Conservation (phyloP, 305 asterid species). For the Solanum hybrid region DNA sequence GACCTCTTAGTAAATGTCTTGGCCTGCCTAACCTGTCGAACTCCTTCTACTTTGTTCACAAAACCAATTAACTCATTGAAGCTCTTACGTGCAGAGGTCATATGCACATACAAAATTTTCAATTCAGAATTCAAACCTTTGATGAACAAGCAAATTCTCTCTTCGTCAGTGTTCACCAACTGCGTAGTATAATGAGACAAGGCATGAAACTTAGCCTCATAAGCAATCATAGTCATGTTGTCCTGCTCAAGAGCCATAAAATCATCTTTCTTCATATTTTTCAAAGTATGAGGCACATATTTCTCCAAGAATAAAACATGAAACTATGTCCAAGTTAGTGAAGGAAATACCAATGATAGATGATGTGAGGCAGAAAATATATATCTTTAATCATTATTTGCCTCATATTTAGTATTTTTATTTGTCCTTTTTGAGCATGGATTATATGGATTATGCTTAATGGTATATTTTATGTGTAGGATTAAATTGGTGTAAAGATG, state of each 20-base stretch:
- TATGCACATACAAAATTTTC: too few relatives aligned
- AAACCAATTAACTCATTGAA: too few relatives aligned
- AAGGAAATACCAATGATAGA: not conserved
- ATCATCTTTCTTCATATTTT: too few relatives aligned
- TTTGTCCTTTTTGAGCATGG: not conserved
- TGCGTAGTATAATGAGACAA: not conserved
- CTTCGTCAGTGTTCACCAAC: not conserved
- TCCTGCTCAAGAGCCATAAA: not conserved
- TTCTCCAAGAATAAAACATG: not conserved
- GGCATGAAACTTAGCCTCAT: not conserved
- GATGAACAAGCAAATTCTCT: not conserved
- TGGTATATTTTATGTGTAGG: not conserved
- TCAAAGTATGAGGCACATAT: not conserved
- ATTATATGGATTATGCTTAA: not conserved
- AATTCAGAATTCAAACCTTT: not conserved
- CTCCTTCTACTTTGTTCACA: too few relatives aligned
- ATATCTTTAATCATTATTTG: too few relatives aligned
- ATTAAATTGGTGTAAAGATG: not conserved
- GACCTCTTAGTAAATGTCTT: too few relatives aligned
- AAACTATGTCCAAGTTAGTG: not conserved
- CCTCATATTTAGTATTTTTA: not conserved
- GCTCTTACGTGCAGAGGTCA: not conserved
- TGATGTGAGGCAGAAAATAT: not conserved
- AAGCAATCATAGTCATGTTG: not conserved
- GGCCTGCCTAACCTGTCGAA: too few relatives aligned